A percentile compares a stretch with the other conserved stretches of the same genome.
Evolutionary conservation across 768 basidiomycete genomes (phyloP).

Genomic region (Boletus subparvulus): DNA sequence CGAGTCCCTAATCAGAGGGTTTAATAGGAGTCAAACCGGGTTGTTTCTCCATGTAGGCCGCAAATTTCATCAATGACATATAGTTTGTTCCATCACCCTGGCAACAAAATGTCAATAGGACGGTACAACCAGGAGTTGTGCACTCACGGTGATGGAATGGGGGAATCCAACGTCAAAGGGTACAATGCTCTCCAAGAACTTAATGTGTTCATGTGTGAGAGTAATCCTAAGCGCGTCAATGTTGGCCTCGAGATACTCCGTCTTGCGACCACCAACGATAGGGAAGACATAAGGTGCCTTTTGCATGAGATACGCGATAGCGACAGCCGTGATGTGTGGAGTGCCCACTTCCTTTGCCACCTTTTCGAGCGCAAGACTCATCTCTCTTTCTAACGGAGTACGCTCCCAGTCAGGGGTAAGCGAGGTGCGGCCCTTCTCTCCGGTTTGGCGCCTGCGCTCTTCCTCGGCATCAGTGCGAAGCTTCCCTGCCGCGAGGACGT

Average conservation of each 20-base stretch:
- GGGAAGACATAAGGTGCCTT: conserved; percentile 46
- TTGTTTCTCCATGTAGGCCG: conserved; percentile 19
- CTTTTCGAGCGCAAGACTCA: conserved; percentile 37
- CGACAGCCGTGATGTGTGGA: conserved; percentile 34
- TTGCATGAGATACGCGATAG: conserved; percentile 44
- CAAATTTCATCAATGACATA: conserved; percentile 10
- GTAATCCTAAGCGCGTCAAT: conserved; percentile 40
- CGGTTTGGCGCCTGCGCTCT: conserved; percentile 22
- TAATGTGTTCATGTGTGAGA: conserved; percentile 37
- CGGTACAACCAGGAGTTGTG: background rate
- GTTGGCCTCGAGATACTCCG: conserved; percentile 42
- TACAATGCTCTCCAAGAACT: conserved; percentile 33
- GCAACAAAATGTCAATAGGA: background rate
- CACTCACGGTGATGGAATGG: conserved; percentile 28
- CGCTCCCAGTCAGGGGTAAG: conserved; percentile 31
- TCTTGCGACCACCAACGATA: conserved; percentile 41
- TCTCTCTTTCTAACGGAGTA: conserved; percentile 32
- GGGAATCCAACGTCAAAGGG: conserved; percentile 43
- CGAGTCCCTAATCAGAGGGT: background rate
- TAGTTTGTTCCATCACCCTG: conserved; percentile 29
- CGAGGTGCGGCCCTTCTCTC: conserved; percentile 39
- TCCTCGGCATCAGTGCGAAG: conserved; percentile 31
- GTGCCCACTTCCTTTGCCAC: conserved; percentile 40
- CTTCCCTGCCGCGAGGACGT: conserved; percentile 28
- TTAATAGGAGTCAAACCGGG: conserved; percentile 14